Evolutionary conservation across 2,329 filamentous ascomycete genomes (phyloP).

Genomic region (Ilyonectria sp.): DNA sequence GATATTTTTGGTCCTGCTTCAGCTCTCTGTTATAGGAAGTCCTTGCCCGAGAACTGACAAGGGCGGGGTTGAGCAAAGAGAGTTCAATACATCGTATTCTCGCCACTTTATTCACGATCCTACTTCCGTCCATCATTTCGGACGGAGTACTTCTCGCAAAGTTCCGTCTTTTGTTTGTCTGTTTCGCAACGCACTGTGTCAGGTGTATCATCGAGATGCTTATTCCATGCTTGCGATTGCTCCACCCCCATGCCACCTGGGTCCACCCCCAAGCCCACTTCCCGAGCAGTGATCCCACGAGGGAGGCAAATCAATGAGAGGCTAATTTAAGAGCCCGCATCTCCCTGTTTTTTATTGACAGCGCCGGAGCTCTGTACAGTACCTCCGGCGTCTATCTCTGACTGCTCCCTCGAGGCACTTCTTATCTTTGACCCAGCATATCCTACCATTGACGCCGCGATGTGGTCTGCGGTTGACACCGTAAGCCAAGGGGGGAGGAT

Average conservation of each 20-base stretch:
- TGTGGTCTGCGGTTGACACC: slow-evolving; percentile 1
- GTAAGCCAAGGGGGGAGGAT: slow-evolving; percentile 4
- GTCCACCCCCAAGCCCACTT: slow-evolving; percentile 17
- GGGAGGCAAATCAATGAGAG: slow-evolving; percentile 11
- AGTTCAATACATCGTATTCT: neutral
- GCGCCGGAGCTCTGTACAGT: neutral
- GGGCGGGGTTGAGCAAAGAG: neutral
- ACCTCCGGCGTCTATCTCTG: neutral
- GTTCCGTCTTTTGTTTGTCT: neutral
- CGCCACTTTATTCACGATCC: neutral
- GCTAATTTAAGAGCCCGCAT: slow-evolving; percentile 7
- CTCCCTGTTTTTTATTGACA: neutral
- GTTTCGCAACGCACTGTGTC: slow-evolving; percentile 5
- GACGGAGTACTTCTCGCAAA: neutral
- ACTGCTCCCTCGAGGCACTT: neutral
- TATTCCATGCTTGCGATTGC: slow-evolving; percentile 5
- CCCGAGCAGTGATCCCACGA: slow-evolving; percentile 21
- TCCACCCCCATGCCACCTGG: slow-evolving; percentile 10
- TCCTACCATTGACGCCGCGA: neutral
- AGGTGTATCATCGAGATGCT: slow-evolving; percentile 21
- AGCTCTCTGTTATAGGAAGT: neutral
- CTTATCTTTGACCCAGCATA: slow-evolving; percentile 10
- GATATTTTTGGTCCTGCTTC: neutral
- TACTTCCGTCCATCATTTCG: neutral
- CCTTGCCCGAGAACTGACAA: neutral